These are phyloP conservation scores for Ordospora pajunii DNA, from an alignment of 371 early-diverging fungal species.

Conservation along the genomic window DNA sequence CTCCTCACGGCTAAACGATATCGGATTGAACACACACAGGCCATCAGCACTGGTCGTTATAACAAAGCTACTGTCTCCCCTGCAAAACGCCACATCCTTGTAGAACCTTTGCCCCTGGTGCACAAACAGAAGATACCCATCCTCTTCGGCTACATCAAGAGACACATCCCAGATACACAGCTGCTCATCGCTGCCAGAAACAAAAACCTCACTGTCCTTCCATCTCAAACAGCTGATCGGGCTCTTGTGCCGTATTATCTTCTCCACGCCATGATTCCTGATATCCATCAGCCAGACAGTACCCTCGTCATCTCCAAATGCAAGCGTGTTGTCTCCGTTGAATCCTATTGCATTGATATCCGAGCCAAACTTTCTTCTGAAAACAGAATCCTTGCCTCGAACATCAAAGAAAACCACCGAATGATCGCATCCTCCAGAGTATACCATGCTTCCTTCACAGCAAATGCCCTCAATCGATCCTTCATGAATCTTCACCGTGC, in stretches of 20 bases:
- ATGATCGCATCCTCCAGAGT: conserved; percentile 36
- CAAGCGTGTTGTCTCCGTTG: conserved; percentile 46
- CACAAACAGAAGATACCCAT: conserved; percentile 58
- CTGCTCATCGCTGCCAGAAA: conserved; percentile 52
- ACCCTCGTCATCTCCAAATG: conserved; percentile 58
- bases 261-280: conserved; percentile 30
- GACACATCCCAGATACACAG: conserved; percentile 57
- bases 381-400: neutral
- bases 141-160: conserved; percentile 47
- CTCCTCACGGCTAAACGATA: conserved; percentile 17
- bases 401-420: conserved; percentile 42
- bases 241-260: conserved; percentile 53
- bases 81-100: conserved; percentile 53
- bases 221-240: conserved; percentile 49
- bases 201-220: conserved; percentile 52
- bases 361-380: neutral
- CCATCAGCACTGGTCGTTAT: conserved; percentile 48
- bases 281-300: conserved; percentile 48
- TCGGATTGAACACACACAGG: conserved; percentile 45
- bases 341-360: conserved; percentile 59
- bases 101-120: conserved; percentile 60
- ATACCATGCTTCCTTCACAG: conserved; percentile 9
- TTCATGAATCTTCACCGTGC: conserved; percentile 16
- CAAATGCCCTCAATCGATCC: conserved; percentile 38
- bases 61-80: conserved; percentile 13